A percentile compares a stretch with the other conserved stretches of the same genome.
Conservation (phyloP, 768 basidiomycete genomes). For the Cantharellus anzutake region DNA sequence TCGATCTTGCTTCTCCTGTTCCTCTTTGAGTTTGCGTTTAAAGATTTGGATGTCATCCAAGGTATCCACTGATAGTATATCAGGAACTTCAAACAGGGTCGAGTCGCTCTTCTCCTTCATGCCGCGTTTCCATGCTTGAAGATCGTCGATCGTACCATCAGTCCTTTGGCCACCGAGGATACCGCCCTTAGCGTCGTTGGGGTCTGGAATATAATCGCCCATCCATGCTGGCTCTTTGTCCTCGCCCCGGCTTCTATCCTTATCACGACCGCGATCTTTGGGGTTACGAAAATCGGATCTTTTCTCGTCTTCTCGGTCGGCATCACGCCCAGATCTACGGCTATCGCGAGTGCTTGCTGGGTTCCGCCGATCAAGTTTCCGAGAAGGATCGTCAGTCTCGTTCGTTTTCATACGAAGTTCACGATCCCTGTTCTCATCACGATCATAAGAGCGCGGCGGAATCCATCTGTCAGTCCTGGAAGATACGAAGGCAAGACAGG, state of each 20-base stretch:
- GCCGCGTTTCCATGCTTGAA: slow-evolving; percentile 76
- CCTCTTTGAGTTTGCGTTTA: slow-evolving; percentile 66
- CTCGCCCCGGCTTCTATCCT: slow-evolving; percentile 30
- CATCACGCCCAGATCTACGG: slow-evolving; percentile 15
- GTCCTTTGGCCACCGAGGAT: slow-evolving; percentile 34
- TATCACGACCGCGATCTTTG: slow-evolving; percentile 21
- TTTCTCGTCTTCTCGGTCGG: slow-evolving; percentile 20
- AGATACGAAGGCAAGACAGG: slow-evolving; percentile 16
- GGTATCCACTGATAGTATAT: slow-evolving; percentile 15
- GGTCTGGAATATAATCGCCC: slow-evolving; percentile 61
- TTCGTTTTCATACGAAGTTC: neutral
- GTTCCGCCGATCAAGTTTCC: neutral
- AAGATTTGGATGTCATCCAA: slow-evolving; percentile 75
- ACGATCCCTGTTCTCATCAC: neutral
- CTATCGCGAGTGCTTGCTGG: neutral
- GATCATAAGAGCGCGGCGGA: slow-evolving; percentile 15
- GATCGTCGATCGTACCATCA: slow-evolving; percentile 58
- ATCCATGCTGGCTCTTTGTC: slow-evolving; percentile 78
- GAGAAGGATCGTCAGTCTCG: neutral
- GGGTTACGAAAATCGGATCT: slow-evolving; percentile 12
- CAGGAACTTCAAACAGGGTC: slow-evolving; percentile 10
- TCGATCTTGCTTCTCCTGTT: slow-evolving; percentile 29
- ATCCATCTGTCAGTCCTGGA: slow-evolving; percentile 17
- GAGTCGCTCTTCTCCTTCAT: slow-evolving; percentile 47
- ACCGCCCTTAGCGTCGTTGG: slow-evolving; percentile 33